Conservation (phyloP, 169 alveolate species). For the Blepharisma undulans region DNA sequence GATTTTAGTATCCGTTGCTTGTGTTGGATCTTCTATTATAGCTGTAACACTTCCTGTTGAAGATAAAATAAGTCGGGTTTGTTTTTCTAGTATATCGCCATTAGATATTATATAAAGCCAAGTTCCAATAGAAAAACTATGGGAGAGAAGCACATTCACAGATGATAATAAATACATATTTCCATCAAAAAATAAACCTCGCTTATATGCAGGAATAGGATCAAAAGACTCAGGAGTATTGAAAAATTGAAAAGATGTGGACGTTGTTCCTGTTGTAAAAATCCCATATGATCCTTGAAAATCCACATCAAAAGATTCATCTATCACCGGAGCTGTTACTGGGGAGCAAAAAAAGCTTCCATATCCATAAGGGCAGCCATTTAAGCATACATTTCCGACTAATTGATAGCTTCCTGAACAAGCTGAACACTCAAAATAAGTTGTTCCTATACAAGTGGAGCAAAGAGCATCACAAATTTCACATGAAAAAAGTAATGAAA, state of each 20-base stretch:
- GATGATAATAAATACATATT: not conserved
- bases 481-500: not conserved
- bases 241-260: not conserved
- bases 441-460: not conserved
- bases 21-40: not conserved
- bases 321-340: not conserved
- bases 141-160: not conserved
- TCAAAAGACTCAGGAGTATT: not conserved
- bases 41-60: not conserved
- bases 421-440: conserved; percentile 8
- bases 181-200: conserved; percentile 21
- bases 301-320: not conserved
- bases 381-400: not conserved
- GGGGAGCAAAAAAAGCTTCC: not conserved
- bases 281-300: not conserved
- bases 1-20: not conserved
- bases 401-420: not conserved
- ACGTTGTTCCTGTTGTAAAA: not conserved
- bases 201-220: not conserved
- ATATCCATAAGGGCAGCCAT: conserved; percentile 18
- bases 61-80: not conserved
- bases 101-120: not conserved
- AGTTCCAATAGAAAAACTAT: not conserved
- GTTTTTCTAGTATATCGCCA: not conserved
- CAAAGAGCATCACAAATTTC: not conserved